These are phyloP conservation scores for Oryza punctata DNA, from an alignment of 176 grass and related monocot species.

Conservation along the genomic window DNA sequence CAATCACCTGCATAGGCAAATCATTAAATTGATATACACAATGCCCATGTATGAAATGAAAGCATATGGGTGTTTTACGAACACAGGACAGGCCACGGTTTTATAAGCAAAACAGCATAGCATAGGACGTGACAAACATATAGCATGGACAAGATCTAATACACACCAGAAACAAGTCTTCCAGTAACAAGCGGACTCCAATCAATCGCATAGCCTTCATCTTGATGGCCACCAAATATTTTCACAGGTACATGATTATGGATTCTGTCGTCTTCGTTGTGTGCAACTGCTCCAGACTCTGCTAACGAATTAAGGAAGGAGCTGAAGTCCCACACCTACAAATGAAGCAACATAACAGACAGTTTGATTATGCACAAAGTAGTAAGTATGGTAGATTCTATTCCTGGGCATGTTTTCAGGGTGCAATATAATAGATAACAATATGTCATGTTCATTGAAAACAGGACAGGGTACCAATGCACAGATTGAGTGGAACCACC, in stretches of 20 bases:
- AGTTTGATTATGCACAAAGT: slow-evolving; percentile 21
- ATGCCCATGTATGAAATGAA: not conserved
- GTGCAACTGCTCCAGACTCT: slow-evolving; percentile 57
- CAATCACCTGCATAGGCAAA: slow-evolving; percentile 65
- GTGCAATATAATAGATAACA: not conserved
- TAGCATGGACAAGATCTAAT: slow-evolving; percentile 14
- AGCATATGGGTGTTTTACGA: not conserved
- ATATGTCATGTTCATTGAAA: not conserved
- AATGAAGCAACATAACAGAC: slow-evolving; percentile 3
- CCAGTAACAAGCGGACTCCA: slow-evolving; percentile 81
- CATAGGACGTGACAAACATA: slow-evolving; percentile 1
- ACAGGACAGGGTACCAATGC: not conserved
- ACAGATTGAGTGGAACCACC: slow-evolving; percentile 8
- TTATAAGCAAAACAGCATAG: not conserved
- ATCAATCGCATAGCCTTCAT: slow-evolving; percentile 94
- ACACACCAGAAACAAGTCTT: slow-evolving; percentile 86
- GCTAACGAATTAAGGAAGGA: slow-evolving; percentile 68
- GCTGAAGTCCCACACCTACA: slow-evolving; percentile 86
- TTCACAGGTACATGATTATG: slow-evolving; percentile 57
- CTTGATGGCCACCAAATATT: slow-evolving; percentile 83
- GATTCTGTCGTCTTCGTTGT: slow-evolving; percentile 60
- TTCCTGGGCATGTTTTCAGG: not conserved
- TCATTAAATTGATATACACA: not conserved
- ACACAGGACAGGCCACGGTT: not conserved
- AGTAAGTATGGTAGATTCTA: not conserved